Evolutionary conservation across 2,329 filamentous ascomycete genomes (phyloP), one percentile per base, ranked within the genome.

Genomic region (Cladorrhinum sp.): DNA sequence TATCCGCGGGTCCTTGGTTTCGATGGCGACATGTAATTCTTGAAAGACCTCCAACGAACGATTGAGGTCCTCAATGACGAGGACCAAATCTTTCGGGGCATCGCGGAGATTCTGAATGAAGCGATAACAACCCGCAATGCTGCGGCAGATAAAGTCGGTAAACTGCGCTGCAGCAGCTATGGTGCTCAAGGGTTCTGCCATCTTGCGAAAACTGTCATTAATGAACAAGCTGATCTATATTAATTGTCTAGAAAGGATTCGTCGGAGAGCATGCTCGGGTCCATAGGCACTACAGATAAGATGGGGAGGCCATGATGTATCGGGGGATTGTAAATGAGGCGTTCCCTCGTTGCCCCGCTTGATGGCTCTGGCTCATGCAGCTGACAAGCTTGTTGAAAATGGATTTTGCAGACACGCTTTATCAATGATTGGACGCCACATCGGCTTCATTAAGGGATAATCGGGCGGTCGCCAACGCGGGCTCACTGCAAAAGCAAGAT

Each of bases 101-200:
- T 58, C 50, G 18, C 49, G 48, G 32, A 59, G 50, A 24, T 54
- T 29, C 22, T 55, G 49, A 50, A 54, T 9, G 49, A 59, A 59
- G 24, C 57, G 50, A 22, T 54, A 54, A 22, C 49, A 2, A 3
- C 36, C 36, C 32, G 45, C 52, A n/a, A 58, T 25, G 36, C 50
- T 53, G 32, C 50, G 20, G 38, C 57, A 54, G 18, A 24, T 50
- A 24, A 59, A 13, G 18, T 54, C 50, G 24, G 27, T 36, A 27
- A 59, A 38, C 41, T 59, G 50, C 22, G 57, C 57, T 2, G 57
- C 57, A 20, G 57, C 29, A n/a, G 56, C 56, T 12, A 58, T 49
- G 3, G 32, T 16, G 36, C 56, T 36, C 32, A 36, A 9, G 10
- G 12, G 8, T 12, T 36, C 32, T 12, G 32, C 32, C 32, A 36